These are phyloP conservation scores for Diaporthe sp. DNA, from an alignment of 2,329 filamentous ascomycete genomes.

Conservation along the genomic window DNA sequence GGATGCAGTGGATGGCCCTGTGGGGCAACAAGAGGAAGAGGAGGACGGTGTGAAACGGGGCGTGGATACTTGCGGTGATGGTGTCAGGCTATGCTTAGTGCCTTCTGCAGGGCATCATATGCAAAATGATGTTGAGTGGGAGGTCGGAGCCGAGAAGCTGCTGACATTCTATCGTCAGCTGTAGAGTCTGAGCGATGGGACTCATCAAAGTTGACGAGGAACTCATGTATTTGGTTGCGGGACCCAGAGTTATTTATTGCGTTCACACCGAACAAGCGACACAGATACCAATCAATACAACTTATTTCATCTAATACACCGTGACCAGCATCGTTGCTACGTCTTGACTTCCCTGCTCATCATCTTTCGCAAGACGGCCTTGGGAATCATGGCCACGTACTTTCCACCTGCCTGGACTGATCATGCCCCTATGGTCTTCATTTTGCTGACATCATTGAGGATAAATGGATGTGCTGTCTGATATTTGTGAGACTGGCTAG, in stretches of 20 bases:
- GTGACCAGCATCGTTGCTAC: background rate
- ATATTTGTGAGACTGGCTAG: background rate
- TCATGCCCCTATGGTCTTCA: background rate
- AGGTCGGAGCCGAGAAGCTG: conserved; percentile 60
- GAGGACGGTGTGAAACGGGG: background rate
- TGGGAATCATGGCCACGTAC: background rate
- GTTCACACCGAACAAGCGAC: background rate
- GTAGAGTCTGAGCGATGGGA: background rate
- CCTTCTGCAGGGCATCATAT: conserved; percentile 64
- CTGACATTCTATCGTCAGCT: conserved; percentile 16
- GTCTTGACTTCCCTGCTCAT: background rate
- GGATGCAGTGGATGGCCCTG: background rate
- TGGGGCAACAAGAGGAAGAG: background rate
- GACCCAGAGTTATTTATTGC: too few relatives aligned
- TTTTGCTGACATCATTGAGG: background rate
- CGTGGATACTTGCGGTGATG: conserved; percentile 46
- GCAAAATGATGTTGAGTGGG: conserved; percentile 65
- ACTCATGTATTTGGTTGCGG: background rate
- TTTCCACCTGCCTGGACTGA: background rate
- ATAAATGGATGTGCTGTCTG: background rate
- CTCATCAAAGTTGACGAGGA: background rate
- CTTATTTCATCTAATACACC: background rate
- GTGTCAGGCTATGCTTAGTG: conserved; percentile 58
- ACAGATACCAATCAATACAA: background rate
- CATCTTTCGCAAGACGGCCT: background rate